These are phyloP conservation scores for Phytomonas serpens DNA, from an alignment of 208 protist species.

Conservation along the genomic window DNA sequence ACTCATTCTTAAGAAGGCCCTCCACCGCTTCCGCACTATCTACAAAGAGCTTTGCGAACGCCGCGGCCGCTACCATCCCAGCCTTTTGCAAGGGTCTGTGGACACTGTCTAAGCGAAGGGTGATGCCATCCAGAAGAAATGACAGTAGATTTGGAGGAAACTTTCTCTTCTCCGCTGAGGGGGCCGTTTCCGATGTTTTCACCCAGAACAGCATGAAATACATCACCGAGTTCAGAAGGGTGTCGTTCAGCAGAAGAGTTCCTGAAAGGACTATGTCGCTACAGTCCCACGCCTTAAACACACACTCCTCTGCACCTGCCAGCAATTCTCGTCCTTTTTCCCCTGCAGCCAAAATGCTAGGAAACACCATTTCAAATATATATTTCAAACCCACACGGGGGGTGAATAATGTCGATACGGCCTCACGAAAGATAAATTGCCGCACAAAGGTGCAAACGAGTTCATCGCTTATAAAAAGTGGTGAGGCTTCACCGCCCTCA, in stretches of 20 bases:
- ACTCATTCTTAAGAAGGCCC: conserved; percentile 19
- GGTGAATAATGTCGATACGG: conserved; percentile 14
- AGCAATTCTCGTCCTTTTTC: neutral
- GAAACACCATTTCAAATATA: neutral
- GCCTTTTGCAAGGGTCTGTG: conserved; percentile 14
- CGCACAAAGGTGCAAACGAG: neutral
- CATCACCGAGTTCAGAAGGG: conserved; percentile 41
- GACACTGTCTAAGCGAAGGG: conserved; percentile 29
- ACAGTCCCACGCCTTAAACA: conserved; percentile 33
- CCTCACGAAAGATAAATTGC: conserved; percentile 19
- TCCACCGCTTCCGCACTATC: conserved; percentile 15
- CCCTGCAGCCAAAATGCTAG: neutral
- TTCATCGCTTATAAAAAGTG: neutral
- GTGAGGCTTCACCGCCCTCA: neutral
- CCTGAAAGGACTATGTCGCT: conserved; percentile 29
- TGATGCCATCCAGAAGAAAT: conserved; percentile 38
- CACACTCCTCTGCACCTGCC: conserved; percentile 16
- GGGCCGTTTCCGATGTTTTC: neutral
- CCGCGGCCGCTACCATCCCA: conserved; percentile 28
- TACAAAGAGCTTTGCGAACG: conserved; percentile 31
- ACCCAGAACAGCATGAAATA: conserved; percentile 40
- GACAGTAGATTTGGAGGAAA: conserved; percentile 27
- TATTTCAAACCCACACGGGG: neutral
- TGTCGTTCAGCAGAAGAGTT: conserved; percentile 25
- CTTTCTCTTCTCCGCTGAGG: neutral